Conservation (phyloP, 2,329 filamentous ascomycete genomes). For the Botrytis medusae region DNA sequence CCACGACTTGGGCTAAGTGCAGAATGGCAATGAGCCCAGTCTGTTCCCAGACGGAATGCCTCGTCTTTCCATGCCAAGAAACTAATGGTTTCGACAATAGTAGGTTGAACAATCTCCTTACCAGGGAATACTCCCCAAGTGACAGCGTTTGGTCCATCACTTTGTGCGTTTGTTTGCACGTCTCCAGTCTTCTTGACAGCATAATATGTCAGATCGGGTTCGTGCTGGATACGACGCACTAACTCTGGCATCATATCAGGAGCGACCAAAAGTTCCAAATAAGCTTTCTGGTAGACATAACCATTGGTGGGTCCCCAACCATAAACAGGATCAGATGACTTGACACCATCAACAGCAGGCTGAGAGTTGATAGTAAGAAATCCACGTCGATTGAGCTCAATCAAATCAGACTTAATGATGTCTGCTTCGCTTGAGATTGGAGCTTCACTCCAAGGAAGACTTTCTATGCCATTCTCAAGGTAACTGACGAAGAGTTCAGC, state of each 20-base stretch:
- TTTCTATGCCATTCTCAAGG: slow-evolving; percentile 75
- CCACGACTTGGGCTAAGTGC: slow-evolving; percentile 72
- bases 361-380: slow-evolving; percentile 97
- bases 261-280: slow-evolving; percentile 86
- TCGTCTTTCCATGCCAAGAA: slow-evolving; percentile 99
- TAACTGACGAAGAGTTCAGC: slow-evolving; percentile 83
- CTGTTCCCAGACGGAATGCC: slow-evolving; percentile 85
- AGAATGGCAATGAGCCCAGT: slow-evolving; percentile 92
- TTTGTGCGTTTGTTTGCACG: slow-evolving; percentile 79
- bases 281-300: slow-evolving; percentile 98
- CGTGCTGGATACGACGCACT: slow-evolving; percentile 71
- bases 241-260: slow-evolving; percentile 77
- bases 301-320: slow-evolving; percentile 95
- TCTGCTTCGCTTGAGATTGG: slow-evolving; percentile 82
- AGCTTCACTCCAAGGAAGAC: slow-evolving; percentile 91
- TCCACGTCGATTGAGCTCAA: slow-evolving; percentile 80
- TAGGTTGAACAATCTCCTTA: slow-evolving; percentile 99
- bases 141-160: slow-evolving; percentile 92
- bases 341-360: slow-evolving; percentile 86
- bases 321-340: slow-evolving; percentile 81
- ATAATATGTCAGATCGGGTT: slow-evolving; percentile 88
- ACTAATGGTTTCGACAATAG: slow-evolving; percentile 97
- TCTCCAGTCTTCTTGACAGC: slow-evolving; percentile 82
- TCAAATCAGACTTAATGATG: slow-evolving; percentile 71
- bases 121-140: slow-evolving; percentile 99